Evolutionary conservation across 2,329 filamentous ascomycete species (phyloP), one percentile per base, ranked within the genome.

Genomic region (Chaetomium strumarium): DNA sequence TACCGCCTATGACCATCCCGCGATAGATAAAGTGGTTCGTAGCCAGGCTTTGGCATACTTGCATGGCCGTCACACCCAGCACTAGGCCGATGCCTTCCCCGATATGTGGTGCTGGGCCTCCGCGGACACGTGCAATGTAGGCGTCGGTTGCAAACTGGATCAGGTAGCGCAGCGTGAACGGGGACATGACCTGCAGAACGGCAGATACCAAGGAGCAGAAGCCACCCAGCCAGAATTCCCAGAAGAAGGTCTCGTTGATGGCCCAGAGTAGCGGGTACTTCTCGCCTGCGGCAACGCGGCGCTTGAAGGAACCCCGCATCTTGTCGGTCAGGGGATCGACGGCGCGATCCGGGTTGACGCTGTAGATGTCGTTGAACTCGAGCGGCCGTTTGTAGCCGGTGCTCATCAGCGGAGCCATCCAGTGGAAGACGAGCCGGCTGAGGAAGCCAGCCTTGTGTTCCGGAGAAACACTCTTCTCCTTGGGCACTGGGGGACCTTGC

Each of bases 11-110:
- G 72, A 95, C 84, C 86, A 96, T 95, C 19, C 92, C 90, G 19
- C 85, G 83, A 64, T 92, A 97, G 64, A 97, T 85, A 71, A 95
- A 96, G 64, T 97, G 92, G 64, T 91, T 95, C 2, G 84, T 89
- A 24, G 83, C 82, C 58, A 95, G 64, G 66, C 86, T 92, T 69
- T 95, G 89, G 11, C 85, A 65, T 17, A 91, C 76, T 67, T 96
- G 91, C 89, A 97, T 93, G 39, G 78, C 68, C 0, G 88, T 90
- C 52, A 97, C 85, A 9, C 88, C 92, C 51, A 97, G 68, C 1
- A 90, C 90, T 31, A 96, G 74, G 0, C 91, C 92, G 51, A 97
- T 74, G 19, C 92, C 93, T 42, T 77, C 75, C 3, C 84, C 84
- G 46, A 97, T 83, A 48, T 79, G 66, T 0, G 93, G 92, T 1